Base-by-base conservation (phyloP, 495 filamentous ascomycete species). In the Talaromyces proteolyticus region DNA sequence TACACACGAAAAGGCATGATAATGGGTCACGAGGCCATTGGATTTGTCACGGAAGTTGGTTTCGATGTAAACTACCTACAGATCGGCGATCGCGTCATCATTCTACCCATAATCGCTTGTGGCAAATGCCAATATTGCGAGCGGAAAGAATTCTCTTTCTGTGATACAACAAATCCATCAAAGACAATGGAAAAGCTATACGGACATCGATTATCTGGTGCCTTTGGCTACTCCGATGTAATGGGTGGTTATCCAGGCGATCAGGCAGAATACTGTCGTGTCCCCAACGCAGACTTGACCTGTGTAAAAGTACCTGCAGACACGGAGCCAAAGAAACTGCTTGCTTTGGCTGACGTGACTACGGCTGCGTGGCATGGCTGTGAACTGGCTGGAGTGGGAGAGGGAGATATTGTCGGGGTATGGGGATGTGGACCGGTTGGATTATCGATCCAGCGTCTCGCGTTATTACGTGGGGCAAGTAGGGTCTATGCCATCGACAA, bases 201-300 rank as follows among this genome's bases (percentile, higher is more conserved):
- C 29, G 61, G 63, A 1, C 55, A 64, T 42, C 61, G 61, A 6
- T 19, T 64, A 14, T 53, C 61, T 12, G 62, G 62, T 3, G 53
- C 50, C n/a, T 44, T 65, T 36, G 62, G 62, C 11, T 62, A 49
- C 42, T 52, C 54, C 6, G 51, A 77, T 47, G 78, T 89, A 57
- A 82, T 80, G 1, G 85, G 86, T 5, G 88, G 87, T 1, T 91
- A 86, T 57, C 81, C 87, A 10, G 87, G 87, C 23, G 82, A 58
- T 17, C 62, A 63, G 47, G 72, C 70, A 16, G 67, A 70, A 49
- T 74, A 66, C 51, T 57, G 61, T 22, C 60, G 65, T 5, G 66
- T 74, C 1, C 70, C 66, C 3, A 62, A 61, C 49, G 70, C 71
- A 0, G 72, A 71, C 47, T 19, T 64, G 7, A 64, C 53, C 8